Conservation (phyloP, 129 eudicot species). For the Calendula officinalis region DNA sequence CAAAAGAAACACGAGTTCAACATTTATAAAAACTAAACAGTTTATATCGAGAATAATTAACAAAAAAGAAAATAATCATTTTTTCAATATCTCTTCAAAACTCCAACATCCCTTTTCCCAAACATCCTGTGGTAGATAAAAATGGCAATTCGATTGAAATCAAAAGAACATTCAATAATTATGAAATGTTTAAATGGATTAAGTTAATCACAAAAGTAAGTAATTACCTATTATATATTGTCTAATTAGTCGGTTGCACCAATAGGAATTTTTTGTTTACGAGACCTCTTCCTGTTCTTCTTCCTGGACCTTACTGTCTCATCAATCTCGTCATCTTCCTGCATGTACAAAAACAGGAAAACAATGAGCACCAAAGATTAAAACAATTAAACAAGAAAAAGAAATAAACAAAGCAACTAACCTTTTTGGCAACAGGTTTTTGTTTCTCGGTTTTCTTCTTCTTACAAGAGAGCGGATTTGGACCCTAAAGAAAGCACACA, state of each 20-base stretch:
- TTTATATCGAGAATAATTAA: no score
- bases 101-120: no score
- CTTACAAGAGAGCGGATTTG: slow-evolving; percentile 88
- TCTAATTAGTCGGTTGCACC: slow-evolving; percentile 27
- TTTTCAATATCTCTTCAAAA: no score
- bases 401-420: slow-evolving; percentile 2
- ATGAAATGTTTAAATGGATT: no score
- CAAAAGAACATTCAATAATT: no score
- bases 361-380: slow-evolving; percentile 1
- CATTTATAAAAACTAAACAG: no score
- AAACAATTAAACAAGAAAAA: neutral
- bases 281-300: slow-evolving; percentile 76
- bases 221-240: no score
- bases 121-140: no score
- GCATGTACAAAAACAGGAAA: slow-evolving; percentile 9
- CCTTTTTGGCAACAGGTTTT: slow-evolving; percentile 48
- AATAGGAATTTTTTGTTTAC: slow-evolving; percentile 33
- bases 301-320: slow-evolving; percentile 43
- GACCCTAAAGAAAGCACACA: slow-evolving; percentile 56
- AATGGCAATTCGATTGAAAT: no score
- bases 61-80: no score
- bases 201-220: no score
- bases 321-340: slow-evolving; percentile 47
- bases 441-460: slow-evolving; percentile 55
- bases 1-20: no score